Percentiles rank a stretch among this genome's conserved stretches.
These are phyloP conservation scores for Venturia carpophila DNA, from an alignment of 2,329 filamentous ascomycete species.

Conservation along the genomic window DNA sequence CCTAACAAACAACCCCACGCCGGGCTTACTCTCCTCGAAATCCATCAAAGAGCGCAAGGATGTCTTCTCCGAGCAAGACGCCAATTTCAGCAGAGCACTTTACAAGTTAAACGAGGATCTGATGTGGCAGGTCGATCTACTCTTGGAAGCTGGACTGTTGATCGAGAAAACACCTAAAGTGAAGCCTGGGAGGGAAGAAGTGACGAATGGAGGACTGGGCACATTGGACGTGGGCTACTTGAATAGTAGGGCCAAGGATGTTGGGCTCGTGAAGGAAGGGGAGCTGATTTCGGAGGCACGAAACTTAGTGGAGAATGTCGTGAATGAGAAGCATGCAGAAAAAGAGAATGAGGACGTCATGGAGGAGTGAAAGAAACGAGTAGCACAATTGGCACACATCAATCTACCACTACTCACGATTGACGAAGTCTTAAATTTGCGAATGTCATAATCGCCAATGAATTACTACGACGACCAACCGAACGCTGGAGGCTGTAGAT, in stretches of 20 bases:
- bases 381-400: background rate
- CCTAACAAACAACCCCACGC: constrained; percentile 45
- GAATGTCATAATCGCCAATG: background rate
- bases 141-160: constrained; percentile 76
- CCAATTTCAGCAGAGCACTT: constrained; percentile 62
- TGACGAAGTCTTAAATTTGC: too few relatives aligned
- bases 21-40: background rate
- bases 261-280: constrained; percentile 74
- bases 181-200: constrained; percentile 21
- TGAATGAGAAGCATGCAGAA: background rate
- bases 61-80: constrained; percentile 48
- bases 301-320: constrained; percentile 41
- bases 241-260: constrained; percentile 75
- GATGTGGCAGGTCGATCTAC: constrained; percentile 65
- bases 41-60: constrained; percentile 46
- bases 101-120: constrained; percentile 61
- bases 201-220: constrained; percentile 41
- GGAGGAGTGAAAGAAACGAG: background rate
- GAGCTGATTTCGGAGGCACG: constrained; percentile 65
- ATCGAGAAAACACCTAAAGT: constrained; percentile 23
- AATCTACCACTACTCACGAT: background rate
- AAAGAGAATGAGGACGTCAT: background rate
- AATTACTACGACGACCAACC: background rate
- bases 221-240: constrained; percentile 77
- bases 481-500: background rate